Base-by-base conservation (phyloP, 352 stramenopile species). In the Pythium sukuiense region DNA sequence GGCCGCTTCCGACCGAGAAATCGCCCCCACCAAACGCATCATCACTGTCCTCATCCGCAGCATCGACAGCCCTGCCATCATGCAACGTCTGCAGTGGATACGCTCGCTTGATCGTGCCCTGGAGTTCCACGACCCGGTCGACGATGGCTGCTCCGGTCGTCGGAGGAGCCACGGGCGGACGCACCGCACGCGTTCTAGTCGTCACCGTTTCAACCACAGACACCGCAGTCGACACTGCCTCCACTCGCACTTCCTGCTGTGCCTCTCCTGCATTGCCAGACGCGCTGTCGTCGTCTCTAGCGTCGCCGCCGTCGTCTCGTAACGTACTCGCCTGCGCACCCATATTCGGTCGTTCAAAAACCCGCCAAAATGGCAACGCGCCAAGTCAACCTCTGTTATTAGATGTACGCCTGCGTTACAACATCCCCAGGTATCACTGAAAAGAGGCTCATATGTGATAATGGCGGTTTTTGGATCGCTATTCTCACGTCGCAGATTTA, bases 1-100 rank as follows among this genome's bases (percentile, higher is more conserved):
- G 85, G 0, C 85, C 85, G 8, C 64, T 67, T 7, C 85, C 81
- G 30, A 83, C 67, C 8, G 76, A 83, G 59, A 92, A 93, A 14
- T 67, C 69, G 12, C 37, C 60, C 18, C 68, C 13, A 11, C 35
- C 35, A 41, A 41, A 41, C 64, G 58, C 29, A 6, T 50, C 70
- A 55, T 61, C 59, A 24, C 24, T 30, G n/a, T 53, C 30, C 8
- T 57, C 18, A 2, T 18, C 37, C 1, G 27, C 26, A 1, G 13
- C 41, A 32, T 33, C 27, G 2, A 8, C 39, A 6, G 52, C 3
- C 18, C 49, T 55, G 6, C 35, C 35, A 11, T 41, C 35, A 41
- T 11, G 35, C 52, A 88, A 59, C 50, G 55, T 65, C 14, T 79
- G 79, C 67, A 93, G 67, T 27, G 83, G 81, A 63, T 87, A 93